These are phyloP conservation scores for Carnegiea gigantea DNA, from an alignment of 179 eudicot species.

Conservation along the genomic window DNA sequence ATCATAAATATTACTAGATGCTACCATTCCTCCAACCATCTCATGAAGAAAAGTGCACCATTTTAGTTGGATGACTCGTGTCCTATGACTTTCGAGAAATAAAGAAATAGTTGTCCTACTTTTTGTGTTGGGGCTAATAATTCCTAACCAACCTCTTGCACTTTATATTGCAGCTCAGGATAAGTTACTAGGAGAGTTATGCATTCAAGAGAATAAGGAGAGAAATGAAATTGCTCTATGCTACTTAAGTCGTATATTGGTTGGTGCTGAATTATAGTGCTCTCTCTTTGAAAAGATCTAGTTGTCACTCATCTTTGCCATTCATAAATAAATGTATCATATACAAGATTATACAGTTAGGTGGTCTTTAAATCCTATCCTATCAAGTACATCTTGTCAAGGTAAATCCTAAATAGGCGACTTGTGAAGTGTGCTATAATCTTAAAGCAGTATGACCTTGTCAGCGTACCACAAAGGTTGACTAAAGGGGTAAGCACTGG, in stretches of 20 bases:
- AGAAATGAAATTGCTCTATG: not conserved
- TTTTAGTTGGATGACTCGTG: slow-evolving; percentile 16
- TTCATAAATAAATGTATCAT: too few relatives aligned
- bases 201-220: slow-evolving; percentile 1
- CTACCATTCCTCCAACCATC: not conserved
- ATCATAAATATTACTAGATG: not conserved
- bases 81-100: not conserved
- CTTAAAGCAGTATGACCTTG: slow-evolving; percentile 3
- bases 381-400: not conserved
- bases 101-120: not conserved
- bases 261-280: not conserved
- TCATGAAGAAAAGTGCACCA: not conserved
- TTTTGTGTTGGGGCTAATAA: not conserved
- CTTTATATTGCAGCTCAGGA: not conserved
- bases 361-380: not conserved
- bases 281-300: too few relatives aligned
- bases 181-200: not conserved
- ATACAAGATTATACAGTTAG: too few relatives aligned
- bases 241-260: not conserved
- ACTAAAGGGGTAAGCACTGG: not conserved
- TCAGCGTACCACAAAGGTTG: slow-evolving; percentile 1
- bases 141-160: not conserved
- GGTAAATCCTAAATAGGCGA: too few relatives aligned
- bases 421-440: too few relatives aligned
- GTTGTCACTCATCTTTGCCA: too few relatives aligned